Conservation (phyloP, 2,329 filamentous ascomycete genomes). For the Trichoderma hamatum region DNA sequence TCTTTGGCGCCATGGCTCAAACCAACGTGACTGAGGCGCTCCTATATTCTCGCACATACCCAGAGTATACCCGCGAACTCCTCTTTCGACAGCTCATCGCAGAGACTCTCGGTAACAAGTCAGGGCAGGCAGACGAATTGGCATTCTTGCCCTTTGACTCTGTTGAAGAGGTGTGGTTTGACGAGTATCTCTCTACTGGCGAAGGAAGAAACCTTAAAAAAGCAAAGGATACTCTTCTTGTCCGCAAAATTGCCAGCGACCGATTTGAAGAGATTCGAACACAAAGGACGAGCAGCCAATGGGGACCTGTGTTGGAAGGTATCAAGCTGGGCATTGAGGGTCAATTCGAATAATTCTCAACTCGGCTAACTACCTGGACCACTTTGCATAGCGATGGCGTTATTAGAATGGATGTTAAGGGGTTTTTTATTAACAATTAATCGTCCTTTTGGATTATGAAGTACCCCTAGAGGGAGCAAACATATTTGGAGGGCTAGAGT, state of each 20-base stretch:
- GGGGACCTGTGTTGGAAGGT: conserved; percentile 55
- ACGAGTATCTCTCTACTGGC: conserved; percentile 66
- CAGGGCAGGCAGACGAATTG: conserved; percentile 65
- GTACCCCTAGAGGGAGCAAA: too few relatives aligned
- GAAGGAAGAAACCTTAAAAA: conserved; percentile 66
- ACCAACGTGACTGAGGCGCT: conserved; percentile 74
- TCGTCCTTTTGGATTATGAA: not conserved
- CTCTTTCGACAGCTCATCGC: conserved; percentile 70
- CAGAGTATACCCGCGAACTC: conserved; percentile 61
- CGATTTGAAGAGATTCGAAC: conserved; percentile 54
- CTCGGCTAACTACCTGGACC: not conserved
- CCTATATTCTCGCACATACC: conserved; percentile 69
- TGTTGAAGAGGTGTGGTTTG: conserved; percentile 74
- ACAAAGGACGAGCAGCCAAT: conserved; percentile 48
- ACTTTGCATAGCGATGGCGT: conserved; percentile 30
- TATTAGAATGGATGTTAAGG: conserved; percentile 1
- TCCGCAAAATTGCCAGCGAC: conserved; percentile 72
- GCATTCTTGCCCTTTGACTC: conserved; percentile 71
- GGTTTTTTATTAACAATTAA: not conserved
- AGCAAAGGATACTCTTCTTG: conserved; percentile 73
- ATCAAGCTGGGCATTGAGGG: conserved; percentile 51
- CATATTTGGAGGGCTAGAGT: not conserved
- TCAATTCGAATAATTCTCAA: conserved; percentile 34
- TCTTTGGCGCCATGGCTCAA: conserved; percentile 69
- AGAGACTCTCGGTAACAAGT: conserved; percentile 53